Conservation (phyloP, 164 flowering plant genomes). For the Saururus chinensis region DNA sequence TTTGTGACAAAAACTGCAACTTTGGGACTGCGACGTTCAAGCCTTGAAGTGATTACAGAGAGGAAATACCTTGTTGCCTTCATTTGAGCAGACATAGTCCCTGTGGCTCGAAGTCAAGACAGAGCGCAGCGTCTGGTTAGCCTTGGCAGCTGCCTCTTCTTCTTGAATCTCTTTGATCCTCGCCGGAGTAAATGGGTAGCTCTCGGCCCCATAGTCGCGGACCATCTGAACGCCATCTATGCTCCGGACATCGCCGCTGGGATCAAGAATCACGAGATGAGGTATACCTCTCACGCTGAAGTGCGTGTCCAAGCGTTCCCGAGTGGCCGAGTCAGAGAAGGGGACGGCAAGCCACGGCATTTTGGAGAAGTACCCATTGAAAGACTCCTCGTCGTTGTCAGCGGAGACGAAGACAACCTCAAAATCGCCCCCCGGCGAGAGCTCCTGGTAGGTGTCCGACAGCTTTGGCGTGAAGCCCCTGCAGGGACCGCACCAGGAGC, state of each 20-base stretch:
- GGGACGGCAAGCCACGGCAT: conserved; percentile 91
- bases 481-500: conserved; percentile 64
- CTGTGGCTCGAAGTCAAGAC: conserved; percentile 37
- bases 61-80: conserved; percentile 29
- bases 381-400: conserved; percentile 49
- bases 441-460: conserved; percentile 37
- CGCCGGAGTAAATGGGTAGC: conserved; percentile 45
- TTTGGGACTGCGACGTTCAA: too few species aligned
- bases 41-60: neutral
- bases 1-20: too few species aligned
- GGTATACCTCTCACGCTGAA: conserved; percentile 54
- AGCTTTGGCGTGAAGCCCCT: conserved; percentile 35
- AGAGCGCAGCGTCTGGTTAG: conserved; percentile 44
- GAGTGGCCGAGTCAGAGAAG: conserved; percentile 44
- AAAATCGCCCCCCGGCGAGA: conserved; percentile 26
- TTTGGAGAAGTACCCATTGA: conserved; percentile 42
- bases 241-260: conserved; percentile 29
- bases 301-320: conserved; percentile 19
- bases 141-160: conserved; percentile 40
- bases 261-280: conserved; percentile 48
- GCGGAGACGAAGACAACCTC: conserved; percentile 47
- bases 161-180: conserved; percentile 34
- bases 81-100: conserved; percentile 32
- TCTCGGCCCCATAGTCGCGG: conserved; percentile 42
- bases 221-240: conserved; percentile 30